Percentiles rank a stretch among this genome's conserved stretches.
Evolutionary conservation across 2,329 filamentous ascomycete species (phyloP).

Genomic region (Onygenales sp.): DNA sequence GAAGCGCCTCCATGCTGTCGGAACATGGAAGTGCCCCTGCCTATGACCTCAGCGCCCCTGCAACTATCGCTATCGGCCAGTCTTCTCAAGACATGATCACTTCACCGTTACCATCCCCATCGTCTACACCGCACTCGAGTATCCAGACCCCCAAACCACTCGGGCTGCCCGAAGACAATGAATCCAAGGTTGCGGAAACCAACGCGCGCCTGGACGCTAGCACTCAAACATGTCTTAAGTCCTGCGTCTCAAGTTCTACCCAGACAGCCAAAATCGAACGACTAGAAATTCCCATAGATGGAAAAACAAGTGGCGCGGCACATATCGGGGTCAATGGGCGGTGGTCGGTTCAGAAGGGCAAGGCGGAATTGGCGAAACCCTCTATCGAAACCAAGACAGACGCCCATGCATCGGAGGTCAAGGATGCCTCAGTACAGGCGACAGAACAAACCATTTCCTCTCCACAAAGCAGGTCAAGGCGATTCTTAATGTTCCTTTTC

Average conservation of each 20-base stretch:
- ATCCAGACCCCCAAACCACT: too few relatives aligned
- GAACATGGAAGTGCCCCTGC: too few relatives aligned
- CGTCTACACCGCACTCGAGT: too few relatives aligned
- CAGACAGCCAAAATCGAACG: neutral
- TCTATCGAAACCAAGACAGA: conserved; percentile 4
- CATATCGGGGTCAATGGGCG: too few relatives aligned
- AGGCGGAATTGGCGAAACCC: neutral
- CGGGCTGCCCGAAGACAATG: neutral
- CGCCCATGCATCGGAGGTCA: neutral
- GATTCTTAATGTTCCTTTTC: conserved; percentile 4
- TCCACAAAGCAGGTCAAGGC: conserved; percentile 1
- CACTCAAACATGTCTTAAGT: neutral
- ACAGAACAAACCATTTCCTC: conserved; percentile 6
- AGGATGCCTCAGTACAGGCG: conserved; percentile 8
- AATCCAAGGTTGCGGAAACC: neutral
- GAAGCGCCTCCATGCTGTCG: too few relatives aligned
- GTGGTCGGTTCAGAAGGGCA: neutral
- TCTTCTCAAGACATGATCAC: too few relatives aligned
- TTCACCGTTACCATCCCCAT: too few relatives aligned
- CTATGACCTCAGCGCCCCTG: too few relatives aligned
- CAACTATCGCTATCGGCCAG: too few relatives aligned
- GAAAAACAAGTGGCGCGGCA: too few relatives aligned
- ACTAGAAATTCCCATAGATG: neutral
- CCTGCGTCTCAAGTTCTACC: neutral
- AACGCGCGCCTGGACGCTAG: neutral